Conservation (phyloP, 176 grass and related monocot genomes). For the Cymbopogon citratus region DNA sequence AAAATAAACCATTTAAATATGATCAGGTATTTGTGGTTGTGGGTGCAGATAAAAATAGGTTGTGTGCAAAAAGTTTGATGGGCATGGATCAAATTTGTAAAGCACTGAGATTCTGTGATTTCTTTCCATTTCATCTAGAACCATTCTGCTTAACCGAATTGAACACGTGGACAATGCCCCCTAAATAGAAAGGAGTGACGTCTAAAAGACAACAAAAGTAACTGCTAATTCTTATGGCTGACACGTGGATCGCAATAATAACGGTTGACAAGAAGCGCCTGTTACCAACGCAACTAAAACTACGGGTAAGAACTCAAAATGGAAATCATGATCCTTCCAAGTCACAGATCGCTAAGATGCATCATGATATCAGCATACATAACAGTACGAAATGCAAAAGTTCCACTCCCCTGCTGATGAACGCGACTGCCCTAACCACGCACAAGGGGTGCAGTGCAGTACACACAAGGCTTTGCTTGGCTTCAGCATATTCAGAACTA, state of each 20-base stretch:
- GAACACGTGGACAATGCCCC: neutral
- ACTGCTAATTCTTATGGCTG: neutral
- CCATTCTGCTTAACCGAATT: neutral
- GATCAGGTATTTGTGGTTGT: neutral
- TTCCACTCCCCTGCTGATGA: neutral
- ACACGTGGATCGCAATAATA: neutral
- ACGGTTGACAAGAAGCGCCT: neutral
- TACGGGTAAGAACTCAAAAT: neutral
- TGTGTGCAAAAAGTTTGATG: neutral
- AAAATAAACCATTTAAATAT: neutral
- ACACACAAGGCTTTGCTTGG: neutral
- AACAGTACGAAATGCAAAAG: neutral
- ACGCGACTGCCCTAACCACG: neutral
- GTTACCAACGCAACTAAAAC: neutral
- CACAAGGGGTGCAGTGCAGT: neutral
- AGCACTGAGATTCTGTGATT: neutral
- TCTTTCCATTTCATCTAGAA: neutral
- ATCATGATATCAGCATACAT: neutral
- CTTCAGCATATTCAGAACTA: no score
- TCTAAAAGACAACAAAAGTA: slow-evolving; percentile 14
- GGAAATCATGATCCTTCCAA: neutral
- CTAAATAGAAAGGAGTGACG: neutral
- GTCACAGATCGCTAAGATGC: neutral
- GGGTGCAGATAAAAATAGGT: neutral
- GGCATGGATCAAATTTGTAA: neutral